Percentiles rank a stretch among this genome's conserved stretches.
phyloP scores from a whole-genome alignment of 768 basidiomycete genomes.

The Suillus paluster region DNA sequence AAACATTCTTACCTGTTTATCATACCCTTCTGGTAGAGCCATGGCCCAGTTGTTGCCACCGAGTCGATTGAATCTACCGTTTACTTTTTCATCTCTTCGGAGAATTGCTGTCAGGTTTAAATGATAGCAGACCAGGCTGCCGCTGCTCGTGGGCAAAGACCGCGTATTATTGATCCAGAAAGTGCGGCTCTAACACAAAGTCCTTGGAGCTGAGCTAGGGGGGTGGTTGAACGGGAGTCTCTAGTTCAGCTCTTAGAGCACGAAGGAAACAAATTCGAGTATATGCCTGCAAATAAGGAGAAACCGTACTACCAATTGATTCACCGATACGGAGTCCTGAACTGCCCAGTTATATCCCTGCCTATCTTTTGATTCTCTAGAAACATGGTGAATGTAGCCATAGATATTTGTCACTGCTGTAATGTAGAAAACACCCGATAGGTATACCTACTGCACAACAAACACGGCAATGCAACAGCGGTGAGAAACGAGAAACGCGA shows the following conservation, averaged over 20 bases:
- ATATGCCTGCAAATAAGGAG: no score
- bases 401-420: no score
- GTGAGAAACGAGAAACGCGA: no score
- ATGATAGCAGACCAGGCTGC: slow-evolving; percentile 27
- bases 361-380: background rate
- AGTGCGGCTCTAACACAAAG: slow-evolving; percentile 32
- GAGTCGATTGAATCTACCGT: slow-evolving; percentile 27
- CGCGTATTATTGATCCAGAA: slow-evolving; percentile 18
- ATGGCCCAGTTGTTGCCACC: slow-evolving; percentile 30
- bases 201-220: slow-evolving; percentile 32
- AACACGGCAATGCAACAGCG: no score
- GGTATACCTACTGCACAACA: no score
- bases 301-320: no score
- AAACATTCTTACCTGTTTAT: background rate
- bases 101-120: slow-evolving; percentile 35
- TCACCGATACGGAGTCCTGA: no score
- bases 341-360: slow-evolving; percentile 13
- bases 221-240: slow-evolving; percentile 44
- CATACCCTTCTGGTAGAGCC: slow-evolving; percentile 21
- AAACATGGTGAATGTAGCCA: slow-evolving; percentile 1
- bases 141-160: slow-evolving; percentile 8
- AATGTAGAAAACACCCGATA: no score
- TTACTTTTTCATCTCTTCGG: slow-evolving; percentile 27
- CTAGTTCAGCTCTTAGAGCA: no score
- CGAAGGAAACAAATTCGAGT: no score